A percentile compares a stretch with the other conserved stretches of the same genome.
Conservation (phyloP, 306 rosid genomes). For the Begonia masoniana region DNA sequence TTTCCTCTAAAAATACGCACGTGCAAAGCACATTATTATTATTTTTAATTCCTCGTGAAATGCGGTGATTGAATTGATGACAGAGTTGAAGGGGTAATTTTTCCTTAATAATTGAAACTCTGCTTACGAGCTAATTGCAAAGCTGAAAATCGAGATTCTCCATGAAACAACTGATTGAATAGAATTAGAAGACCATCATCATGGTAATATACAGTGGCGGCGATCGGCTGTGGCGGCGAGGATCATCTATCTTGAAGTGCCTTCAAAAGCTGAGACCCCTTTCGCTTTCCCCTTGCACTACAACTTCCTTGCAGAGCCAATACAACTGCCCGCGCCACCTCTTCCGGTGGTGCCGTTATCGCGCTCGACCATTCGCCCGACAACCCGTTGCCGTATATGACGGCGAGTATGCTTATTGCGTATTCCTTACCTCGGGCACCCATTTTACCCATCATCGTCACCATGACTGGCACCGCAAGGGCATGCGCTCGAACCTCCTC, state of each 20-base stretch:
- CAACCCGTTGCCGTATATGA: slow-evolving; percentile 28
- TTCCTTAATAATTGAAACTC: no score
- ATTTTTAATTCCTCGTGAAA: no score
- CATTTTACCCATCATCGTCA: slow-evolving; percentile 67
- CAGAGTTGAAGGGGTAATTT: no score
- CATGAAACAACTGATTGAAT: no score
- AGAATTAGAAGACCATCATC: no score
- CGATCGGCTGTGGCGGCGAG: neutral
- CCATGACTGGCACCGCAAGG: slow-evolving; percentile 85
- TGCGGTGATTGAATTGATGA: no score
- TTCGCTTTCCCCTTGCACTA: slow-evolving; percentile 65
- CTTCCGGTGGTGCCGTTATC: slow-evolving; percentile 60
- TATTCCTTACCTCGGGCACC: slow-evolving; percentile 77
- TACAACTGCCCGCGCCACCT: slow-evolving; percentile 92
- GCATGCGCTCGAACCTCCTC: slow-evolving; percentile 70
- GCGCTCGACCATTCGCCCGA: slow-evolving; percentile 11
- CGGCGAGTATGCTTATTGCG: slow-evolving; percentile 72
- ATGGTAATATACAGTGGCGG: no score
- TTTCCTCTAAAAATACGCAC: no score
- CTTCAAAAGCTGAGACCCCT: slow-evolving; percentile 59
- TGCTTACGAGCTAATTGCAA: no score
- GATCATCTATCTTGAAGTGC: slow-evolving; percentile 22
- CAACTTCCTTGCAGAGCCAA: slow-evolving; percentile 73
- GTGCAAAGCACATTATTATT: no score
- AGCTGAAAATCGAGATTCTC: no score